Evolutionary conservation across 768 basidiomycete genomes (phyloP).

Genomic region (Ephemerocybe angulata): DNA sequence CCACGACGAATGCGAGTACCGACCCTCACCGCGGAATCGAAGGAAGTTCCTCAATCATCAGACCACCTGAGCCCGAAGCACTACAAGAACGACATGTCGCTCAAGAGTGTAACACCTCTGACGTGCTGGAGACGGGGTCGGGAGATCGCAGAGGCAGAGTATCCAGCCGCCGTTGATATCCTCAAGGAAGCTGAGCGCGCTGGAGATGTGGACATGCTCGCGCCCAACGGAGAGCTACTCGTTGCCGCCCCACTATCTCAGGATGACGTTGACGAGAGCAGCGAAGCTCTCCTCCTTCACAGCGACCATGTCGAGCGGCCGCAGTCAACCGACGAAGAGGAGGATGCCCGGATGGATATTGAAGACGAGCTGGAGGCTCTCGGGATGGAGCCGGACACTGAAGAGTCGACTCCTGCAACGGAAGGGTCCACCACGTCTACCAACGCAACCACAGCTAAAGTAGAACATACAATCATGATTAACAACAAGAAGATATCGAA

Average conservation of each 20-base stretch:
- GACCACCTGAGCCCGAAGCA: constrained; percentile 37
- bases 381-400: background rate
- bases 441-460: no score
- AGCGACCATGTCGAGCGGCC: no score
- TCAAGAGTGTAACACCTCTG: no score
- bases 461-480: background rate
- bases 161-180: background rate
- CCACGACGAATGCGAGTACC: constrained; percentile 28
- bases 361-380: background rate
- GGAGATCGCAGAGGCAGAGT: background rate
- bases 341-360: background rate
- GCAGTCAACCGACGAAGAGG: no score
- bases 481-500: background rate
- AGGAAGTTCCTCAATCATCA: constrained; percentile 14
- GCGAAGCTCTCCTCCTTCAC: background rate
- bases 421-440: no score
- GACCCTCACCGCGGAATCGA: constrained; percentile 12
- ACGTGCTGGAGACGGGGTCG: no score
- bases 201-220: no score
- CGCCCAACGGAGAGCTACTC: background rate
- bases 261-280: background rate
- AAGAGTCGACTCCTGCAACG: background rate
- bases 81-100: no score
- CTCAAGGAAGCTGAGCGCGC: background rate
- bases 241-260: background rate